These are phyloP conservation scores for Ceratocystis harringtonii DNA, from an alignment of 2,329 filamentous ascomycete genomes.

Conservation along the genomic window DNA sequence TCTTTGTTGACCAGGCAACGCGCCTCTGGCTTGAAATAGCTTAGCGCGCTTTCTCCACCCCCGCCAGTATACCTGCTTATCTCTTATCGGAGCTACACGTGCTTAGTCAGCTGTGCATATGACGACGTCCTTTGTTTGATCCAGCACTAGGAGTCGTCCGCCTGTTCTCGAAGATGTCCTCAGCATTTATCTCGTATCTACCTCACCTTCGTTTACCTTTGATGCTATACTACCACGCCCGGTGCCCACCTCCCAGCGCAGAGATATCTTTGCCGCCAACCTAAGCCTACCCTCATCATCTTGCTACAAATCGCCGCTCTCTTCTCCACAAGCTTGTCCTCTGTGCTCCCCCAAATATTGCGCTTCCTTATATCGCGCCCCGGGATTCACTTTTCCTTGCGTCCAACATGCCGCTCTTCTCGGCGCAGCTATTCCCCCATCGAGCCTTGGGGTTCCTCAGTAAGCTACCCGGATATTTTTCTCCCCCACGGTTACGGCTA, in stretches of 20 bases:
- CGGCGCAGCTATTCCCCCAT: constrained; percentile 50
- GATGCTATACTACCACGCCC: too few species aligned
- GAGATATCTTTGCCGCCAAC: too few species aligned
- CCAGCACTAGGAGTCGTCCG: neutral
- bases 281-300: neutral
- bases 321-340: neutral
- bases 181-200: too few species aligned
- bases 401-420: constrained; percentile 34
- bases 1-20: constrained; percentile 12
- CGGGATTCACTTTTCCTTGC: neutral
- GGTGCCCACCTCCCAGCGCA: too few species aligned
- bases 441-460: constrained; percentile 48
- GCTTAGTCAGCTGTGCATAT: constrained; percentile 15
- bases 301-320: neutral
- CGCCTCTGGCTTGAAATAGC: neutral
- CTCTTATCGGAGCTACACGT: neutral
- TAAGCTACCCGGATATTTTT: constrained; percentile 19
- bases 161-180: neutral
- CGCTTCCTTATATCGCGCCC: neutral
- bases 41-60: neutral
- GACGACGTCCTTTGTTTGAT: constrained; percentile 13
- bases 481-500: neutral
- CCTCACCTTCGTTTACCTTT: neutral
- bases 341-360: neutral
- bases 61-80: constrained; percentile 8